A percentile compares a stretch with the other conserved stretches of the same genome.
Evolutionary conservation across 108 stramenopile genomes (phyloP).

Genomic region (Cylindrotheca fusiformis): DNA sequence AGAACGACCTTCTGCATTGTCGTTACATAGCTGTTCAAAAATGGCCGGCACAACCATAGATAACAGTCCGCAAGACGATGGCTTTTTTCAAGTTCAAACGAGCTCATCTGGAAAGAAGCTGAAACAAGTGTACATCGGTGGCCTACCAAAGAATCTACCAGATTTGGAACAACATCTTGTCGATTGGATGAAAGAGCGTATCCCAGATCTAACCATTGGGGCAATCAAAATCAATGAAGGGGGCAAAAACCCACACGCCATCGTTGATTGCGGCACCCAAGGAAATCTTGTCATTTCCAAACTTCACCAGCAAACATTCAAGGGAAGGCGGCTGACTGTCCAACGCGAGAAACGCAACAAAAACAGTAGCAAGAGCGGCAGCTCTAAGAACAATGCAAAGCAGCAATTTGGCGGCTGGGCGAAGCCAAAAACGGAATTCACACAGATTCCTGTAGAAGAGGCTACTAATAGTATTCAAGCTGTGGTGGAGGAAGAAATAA

Average conservation of each 20-base stretch:
- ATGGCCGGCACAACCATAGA: too few species aligned
- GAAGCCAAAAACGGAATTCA: neutral
- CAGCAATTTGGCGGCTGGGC: neutral
- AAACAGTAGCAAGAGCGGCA: neutral
- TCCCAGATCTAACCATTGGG: constrained; percentile 9
- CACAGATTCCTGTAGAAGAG: constrained; percentile 5
- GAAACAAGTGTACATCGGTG: constrained; percentile 23
- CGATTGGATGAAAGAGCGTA: neutral
- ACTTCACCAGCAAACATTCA: constrained; percentile 11
- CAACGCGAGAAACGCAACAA: constrained; percentile 18
- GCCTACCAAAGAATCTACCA: constrained; percentile 4
- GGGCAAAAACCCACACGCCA: constrained; percentile 8
- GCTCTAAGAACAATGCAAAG: neutral
- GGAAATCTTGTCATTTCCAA: constrained; percentile 4
- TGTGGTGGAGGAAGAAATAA: constrained; percentile 11
- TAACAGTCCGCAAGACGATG: neutral
- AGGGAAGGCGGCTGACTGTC: constrained; percentile 8
- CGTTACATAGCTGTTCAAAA: too few species aligned
- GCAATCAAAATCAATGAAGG: constrained; percentile 2
- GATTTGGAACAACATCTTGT: constrained; percentile 1
- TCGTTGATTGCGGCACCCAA: constrained; percentile 11
- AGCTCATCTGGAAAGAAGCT: neutral
- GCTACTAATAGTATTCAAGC: constrained; percentile 11
- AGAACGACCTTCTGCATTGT: too few species aligned
- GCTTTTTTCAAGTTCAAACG: constrained; percentile 1